Conservation (phyloP, 2,329 filamentous ascomycete species). For the Colletotrichum viniferum region DNA sequence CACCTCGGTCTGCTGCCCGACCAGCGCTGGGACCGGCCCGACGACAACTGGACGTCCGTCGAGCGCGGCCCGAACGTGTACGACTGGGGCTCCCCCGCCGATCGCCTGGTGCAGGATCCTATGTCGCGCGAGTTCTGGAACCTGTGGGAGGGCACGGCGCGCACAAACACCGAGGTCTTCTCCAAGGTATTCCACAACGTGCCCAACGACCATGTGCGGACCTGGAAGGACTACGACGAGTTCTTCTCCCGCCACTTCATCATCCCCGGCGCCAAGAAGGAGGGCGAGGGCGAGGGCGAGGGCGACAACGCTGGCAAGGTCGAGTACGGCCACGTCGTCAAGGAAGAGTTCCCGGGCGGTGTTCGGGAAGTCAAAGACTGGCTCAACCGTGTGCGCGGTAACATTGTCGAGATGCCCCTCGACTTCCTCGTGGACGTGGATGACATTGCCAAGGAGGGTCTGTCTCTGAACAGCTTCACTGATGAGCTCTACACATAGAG, state of each 20-base stretch:
- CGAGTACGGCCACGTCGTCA: slow-evolving; percentile 86
- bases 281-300: slow-evolving; percentile 36
- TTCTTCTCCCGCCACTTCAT: slow-evolving; percentile 74
- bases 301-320: slow-evolving; percentile 58
- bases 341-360: slow-evolving; percentile 76
- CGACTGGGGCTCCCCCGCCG: slow-evolving; percentile 71
- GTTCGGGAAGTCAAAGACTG: slow-evolving; percentile 75
- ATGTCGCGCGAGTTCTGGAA: slow-evolving; percentile 69
- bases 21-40: slow-evolving; percentile 69
- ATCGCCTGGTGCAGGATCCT: slow-evolving; percentile 76
- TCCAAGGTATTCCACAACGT: slow-evolving; percentile 81
- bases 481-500: slow-evolving; percentile 71
- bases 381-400: slow-evolving; percentile 70
- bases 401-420: slow-evolving; percentile 87
- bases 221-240: slow-evolving; percentile 74
- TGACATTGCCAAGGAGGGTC: slow-evolving; percentile 84
- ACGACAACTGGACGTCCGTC: slow-evolving; percentile 80
- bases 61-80: slow-evolving; percentile 73
- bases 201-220: slow-evolving; percentile 70
- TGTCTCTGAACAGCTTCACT: slow-evolving; percentile 74
- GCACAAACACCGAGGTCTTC: slow-evolving; percentile 81
- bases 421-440: slow-evolving; percentile 81
- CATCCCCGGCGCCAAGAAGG: slow-evolving; percentile 49
- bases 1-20: slow-evolving; percentile 84
- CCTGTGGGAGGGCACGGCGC: slow-evolving; percentile 76